phyloP scores from a whole-genome alignment of 2,329 filamentous ascomycete species.

The Xylaria arbuscula region DNA sequence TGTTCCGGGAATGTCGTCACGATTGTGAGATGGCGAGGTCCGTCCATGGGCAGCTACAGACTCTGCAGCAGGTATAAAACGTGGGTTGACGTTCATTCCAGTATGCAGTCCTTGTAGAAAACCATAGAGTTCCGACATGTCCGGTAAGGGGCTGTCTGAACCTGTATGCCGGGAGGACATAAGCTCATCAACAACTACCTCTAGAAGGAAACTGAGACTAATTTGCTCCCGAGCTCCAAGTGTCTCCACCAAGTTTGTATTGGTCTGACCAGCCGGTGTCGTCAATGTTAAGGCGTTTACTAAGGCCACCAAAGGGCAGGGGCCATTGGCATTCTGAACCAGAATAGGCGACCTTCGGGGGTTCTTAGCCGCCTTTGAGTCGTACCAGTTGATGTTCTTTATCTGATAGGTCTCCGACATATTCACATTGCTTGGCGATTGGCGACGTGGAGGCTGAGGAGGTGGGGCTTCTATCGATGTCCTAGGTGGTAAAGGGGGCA shows the following conservation, averaged over 20 bases:
- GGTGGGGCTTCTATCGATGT: conserved; percentile 42
- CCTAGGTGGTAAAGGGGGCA: conserved; percentile 56
- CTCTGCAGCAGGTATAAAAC: conserved; percentile 74
- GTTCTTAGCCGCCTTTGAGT: conserved; percentile 68
- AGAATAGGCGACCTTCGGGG: conserved; percentile 85
- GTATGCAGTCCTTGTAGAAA: conserved; percentile 92
- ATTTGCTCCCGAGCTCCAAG: conserved; percentile 86
- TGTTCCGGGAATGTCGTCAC: conserved; percentile 69
- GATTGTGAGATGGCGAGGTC: conserved; percentile 64
- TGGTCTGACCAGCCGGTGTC: conserved; percentile 69
- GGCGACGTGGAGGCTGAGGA: conserved; percentile 55
- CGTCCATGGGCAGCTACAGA: conserved; percentile 60
- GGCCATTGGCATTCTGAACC: conserved; percentile 93
- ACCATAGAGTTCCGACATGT: conserved; percentile 86
- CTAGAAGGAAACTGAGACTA: conserved; percentile 83
- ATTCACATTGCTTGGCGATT: conserved; percentile 52
- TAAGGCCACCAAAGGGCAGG: conserved; percentile 90
- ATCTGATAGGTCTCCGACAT: conserved; percentile 87
- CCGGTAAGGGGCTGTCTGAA: conserved; percentile 75
- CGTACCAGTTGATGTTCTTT: conserved; percentile 89
- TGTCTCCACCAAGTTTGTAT: conserved; percentile 81
- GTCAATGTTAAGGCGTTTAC: conserved; percentile 92
- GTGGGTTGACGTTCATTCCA: conserved; percentile 97
- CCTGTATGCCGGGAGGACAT: conserved; percentile 79
- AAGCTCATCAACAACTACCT: conserved; percentile 92